Conservation (phyloP, 805 yeast genomes). For the Ogataea polymorpha region DNA sequence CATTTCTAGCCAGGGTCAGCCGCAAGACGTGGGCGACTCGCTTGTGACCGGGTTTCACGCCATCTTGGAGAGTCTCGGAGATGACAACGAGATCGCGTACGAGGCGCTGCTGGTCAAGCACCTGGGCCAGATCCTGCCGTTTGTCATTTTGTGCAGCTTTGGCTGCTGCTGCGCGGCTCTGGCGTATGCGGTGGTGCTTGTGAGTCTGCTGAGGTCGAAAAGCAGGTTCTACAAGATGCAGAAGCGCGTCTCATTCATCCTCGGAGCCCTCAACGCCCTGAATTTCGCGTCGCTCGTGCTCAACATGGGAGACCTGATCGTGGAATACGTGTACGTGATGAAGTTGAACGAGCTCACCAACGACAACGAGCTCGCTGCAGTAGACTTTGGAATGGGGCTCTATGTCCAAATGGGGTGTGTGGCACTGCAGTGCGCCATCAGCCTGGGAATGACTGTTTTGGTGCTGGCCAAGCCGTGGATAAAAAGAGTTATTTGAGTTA, state of each 20-base stretch:
- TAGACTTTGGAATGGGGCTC: constrained; percentile 20
- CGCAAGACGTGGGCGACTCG: constrained; percentile 38
- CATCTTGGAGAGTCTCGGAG: constrained; percentile 28
- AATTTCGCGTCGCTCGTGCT: constrained; percentile 11
- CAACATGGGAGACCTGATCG: constrained; percentile 11
- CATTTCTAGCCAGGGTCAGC: constrained; percentile 39
- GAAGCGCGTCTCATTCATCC: constrained; percentile 2
- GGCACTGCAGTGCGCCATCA: constrained; percentile 12
- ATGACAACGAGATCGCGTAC: constrained; percentile 18
- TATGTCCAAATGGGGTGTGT: constrained; percentile 14
- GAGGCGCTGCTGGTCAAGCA: constrained; percentile 16
- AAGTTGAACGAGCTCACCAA: constrained; percentile 16
- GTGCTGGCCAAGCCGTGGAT: constrained; percentile 18
- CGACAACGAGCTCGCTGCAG: constrained; percentile 18
- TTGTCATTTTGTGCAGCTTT: constrained; percentile 10
- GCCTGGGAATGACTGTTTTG: constrained; percentile 15
- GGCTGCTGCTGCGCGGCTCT: constrained; percentile 13
- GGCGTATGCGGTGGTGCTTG: constrained; percentile 16
- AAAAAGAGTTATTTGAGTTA: constrained; percentile 7
- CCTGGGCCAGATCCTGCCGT: constrained; percentile 18
- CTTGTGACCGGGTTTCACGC: constrained; percentile 40
- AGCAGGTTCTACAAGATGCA: constrained; percentile 9
- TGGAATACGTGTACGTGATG: constrained; percentile 16
- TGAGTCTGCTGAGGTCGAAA: constrained; percentile 16
- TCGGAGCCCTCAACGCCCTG: constrained; percentile 9